A percentile compares a stretch with the other conserved stretches of the same genome.
These are phyloP conservation scores for Pelargonium hybrid DNA, from an alignment of 441 rosid genomes.

Conservation along the genomic window DNA sequence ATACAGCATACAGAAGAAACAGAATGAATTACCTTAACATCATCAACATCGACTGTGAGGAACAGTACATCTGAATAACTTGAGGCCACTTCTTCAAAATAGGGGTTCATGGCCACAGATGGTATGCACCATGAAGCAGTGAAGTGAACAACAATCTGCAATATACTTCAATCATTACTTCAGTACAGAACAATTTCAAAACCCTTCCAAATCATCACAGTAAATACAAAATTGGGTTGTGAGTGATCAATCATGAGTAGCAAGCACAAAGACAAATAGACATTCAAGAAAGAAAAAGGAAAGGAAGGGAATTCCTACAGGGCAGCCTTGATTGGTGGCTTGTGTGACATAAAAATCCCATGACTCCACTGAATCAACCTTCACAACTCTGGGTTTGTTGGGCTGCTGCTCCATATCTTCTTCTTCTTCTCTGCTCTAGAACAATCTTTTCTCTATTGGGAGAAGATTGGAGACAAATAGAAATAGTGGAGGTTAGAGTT, in stretches of 20 bases:
- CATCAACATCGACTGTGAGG: conserved; percentile 83
- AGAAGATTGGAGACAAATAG: no score
- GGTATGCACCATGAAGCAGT: conserved; percentile 91
- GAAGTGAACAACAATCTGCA: conserved; percentile 69
- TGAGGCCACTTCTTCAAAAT: conserved; percentile 61
- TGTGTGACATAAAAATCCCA: conserved; percentile 35
- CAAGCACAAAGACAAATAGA: not conserved
- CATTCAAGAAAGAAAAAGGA: not conserved
- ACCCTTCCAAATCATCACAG: not conserved
- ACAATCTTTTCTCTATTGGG: no score
- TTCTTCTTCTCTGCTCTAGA: not conserved
- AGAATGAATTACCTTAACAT: conserved; percentile 47
- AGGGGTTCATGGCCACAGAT: conserved; percentile 77
- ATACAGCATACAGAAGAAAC: not conserved
- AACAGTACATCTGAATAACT: conserved; percentile 54
- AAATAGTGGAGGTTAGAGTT: no score
- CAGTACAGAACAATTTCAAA: not conserved
- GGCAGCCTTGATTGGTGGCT: conserved; percentile 28
- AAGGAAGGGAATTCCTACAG: conserved; percentile 20
- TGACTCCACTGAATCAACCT: conserved; percentile 28
- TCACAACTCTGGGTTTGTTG: conserved; percentile 30
- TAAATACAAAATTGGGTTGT: not conserved
- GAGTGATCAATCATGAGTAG: not conserved
- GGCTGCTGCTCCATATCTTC: conserved; percentile 1
- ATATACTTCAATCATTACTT: not conserved